A percentile compares a stretch with the other conserved stretches of the same genome.
Conservation (phyloP, 768 basidiomycete genomes). For the Russula foetens region DNA sequence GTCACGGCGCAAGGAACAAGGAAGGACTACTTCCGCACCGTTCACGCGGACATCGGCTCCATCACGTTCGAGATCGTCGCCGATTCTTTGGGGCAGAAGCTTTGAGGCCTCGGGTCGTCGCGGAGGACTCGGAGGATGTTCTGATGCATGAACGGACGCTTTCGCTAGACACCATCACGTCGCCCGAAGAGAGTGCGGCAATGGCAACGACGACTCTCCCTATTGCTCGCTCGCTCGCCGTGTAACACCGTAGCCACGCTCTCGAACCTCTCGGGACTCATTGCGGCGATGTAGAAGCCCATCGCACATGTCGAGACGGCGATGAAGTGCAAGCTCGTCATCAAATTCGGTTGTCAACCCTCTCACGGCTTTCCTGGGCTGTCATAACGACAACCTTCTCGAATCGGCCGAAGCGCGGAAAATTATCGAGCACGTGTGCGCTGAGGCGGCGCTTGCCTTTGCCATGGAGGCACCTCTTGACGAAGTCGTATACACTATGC, state of each 20-base stretch:
- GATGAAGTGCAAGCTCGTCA: conserved; percentile 73
- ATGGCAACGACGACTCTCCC: conserved; percentile 30
- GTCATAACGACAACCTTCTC: conserved; percentile 72
- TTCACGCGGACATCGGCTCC: conserved; percentile 62
- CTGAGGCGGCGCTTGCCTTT: conserved; percentile 62
- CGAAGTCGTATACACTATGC: too few species aligned
- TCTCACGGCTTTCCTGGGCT: conserved; percentile 71
- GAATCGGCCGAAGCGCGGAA: conserved; percentile 33
- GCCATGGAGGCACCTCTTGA: conserved; percentile 39
- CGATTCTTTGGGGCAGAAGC: conserved; percentile 50
- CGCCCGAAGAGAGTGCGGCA: conserved; percentile 27
- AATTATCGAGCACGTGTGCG: conserved; percentile 48
- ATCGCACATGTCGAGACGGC: conserved; percentile 57
- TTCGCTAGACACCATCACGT: conserved; percentile 45
- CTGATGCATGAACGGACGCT: conserved; percentile 35
- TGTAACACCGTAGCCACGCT: conserved; percentile 63
- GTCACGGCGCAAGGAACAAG: conserved; percentile 69
- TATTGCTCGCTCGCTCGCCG: conserved; percentile 59
- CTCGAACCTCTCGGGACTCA: conserved; percentile 44
- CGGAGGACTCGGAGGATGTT: conserved; percentile 30
- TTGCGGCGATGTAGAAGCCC: conserved; percentile 55
- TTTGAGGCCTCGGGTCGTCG: conserved; percentile 48
- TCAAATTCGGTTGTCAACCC: conserved; percentile 82
- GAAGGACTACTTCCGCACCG: conserved; percentile 40
- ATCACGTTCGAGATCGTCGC: conserved; percentile 77